Evolutionary conservation across 257 asterid species (phyloP).

Genomic region (Rubia yunnanensis): DNA sequence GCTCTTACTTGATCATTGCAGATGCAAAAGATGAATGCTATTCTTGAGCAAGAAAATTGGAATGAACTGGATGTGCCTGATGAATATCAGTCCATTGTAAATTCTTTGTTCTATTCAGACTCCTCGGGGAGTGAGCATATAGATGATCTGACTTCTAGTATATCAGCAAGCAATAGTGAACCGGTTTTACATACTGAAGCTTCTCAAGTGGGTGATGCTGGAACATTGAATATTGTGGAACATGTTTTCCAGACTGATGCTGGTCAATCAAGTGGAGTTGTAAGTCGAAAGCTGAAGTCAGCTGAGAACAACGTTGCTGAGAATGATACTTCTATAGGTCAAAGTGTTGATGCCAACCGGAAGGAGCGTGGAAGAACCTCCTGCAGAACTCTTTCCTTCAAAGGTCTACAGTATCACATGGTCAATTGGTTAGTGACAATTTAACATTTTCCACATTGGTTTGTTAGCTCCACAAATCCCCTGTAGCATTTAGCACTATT

Average conservation of each 20-base stretch:
- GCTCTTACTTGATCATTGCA: conserved; percentile 23
- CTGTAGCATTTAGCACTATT: neutral
- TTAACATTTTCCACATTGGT: neutral
- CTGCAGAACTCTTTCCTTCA: conserved; percentile 57
- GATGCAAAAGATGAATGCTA: conserved; percentile 90
- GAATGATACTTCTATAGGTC: conserved; percentile 44
- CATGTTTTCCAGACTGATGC: conserved; percentile 40
- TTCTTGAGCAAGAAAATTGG: conserved; percentile 99
- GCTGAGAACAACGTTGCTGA: conserved; percentile 45
- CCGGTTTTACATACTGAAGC: conserved; percentile 28
- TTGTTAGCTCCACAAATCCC: neutral
- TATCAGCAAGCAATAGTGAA: conserved; percentile 31
- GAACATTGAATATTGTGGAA: conserved; percentile 28
- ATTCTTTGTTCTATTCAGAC: conserved; percentile 45
- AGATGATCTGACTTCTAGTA: conserved; percentile 32
- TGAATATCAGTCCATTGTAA: conserved; percentile 79
- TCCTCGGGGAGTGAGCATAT: conserved; percentile 32
- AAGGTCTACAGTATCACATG: conserved; percentile 92
- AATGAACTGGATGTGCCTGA: conserved; percentile 92
- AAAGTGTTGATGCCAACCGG: conserved; percentile 36
- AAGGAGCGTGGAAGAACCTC: conserved; percentile 69
- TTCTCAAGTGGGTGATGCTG: conserved; percentile 35
- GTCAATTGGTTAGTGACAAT: conserved; percentile 76
- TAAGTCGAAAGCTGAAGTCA: conserved; percentile 30
- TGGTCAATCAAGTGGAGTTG: conserved; percentile 33